Base-by-base conservation (phyloP, 768 basidiomycete genomes). In the Neoboletus brunneissimus region DNA sequence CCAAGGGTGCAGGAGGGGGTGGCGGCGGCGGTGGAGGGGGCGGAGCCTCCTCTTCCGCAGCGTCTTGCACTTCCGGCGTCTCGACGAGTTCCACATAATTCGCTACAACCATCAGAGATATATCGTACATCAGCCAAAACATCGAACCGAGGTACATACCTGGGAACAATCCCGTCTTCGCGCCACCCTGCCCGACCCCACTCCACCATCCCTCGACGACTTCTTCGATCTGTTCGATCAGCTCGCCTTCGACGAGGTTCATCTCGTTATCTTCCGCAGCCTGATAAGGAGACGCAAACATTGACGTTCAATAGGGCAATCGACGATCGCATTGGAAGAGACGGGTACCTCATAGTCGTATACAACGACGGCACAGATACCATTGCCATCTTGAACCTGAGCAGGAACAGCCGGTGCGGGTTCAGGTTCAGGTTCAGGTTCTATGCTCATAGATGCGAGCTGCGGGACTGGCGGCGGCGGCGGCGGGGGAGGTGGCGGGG, bases 191-290 rank as follows among this genome's bases (percentile, higher is more conserved):
- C 31, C 85, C 86, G 48, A 84, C 76, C 22, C 92, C 95, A 55
- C 77, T 81, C 95, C 94, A 97, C 95, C 95, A 98, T 7, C 91
- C 90, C 62, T 91, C 89, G 61, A 88, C 91, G 16, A 91, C 72
- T 71, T 91, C 85, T 71, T 94, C 90, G 46, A 96, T 84, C 60
- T 89, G 82, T 54, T 88, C 84, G 48, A 97, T 84, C 35, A 86
- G 72, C 66, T 95, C 91, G 44, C 92, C 91, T 69, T 96, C 94
- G 1, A 75, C 60, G 23, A 97, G 79, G 54, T 70, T 70, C 76
- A 98, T 84, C 68, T 98, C 95, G 64, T 94, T 94, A 57, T 93
- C 89, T 72, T 93, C 91, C 12, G 85, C 77, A 16, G 89, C 89
- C 84, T 88, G 53, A 23, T 9, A 47, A 54, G 20, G 20, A 15